A percentile compares a stretch with the other conserved stretches of the same genome.
These are phyloP conservation scores for Ormosia semicastrata DNA, from an alignment of 306 rosid species.

Conservation along the genomic window DNA sequence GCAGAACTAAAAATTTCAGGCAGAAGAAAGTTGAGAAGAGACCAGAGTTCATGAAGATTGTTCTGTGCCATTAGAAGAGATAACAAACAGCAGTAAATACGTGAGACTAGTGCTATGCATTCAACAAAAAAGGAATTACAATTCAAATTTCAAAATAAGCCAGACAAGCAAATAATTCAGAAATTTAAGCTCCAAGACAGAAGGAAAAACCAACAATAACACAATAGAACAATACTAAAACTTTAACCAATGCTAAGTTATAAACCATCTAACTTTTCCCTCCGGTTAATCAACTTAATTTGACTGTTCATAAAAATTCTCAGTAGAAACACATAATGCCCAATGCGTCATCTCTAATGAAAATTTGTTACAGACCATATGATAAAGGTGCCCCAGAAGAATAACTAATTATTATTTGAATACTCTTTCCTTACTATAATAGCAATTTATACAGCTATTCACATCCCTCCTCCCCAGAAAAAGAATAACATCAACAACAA, in stretches of 20 bases:
- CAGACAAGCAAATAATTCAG: not conserved
- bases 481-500: no score
- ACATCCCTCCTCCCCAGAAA: not conserved
- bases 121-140: not conserved
- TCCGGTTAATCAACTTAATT: not conserved
- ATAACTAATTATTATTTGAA: not conserved
- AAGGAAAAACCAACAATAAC: slow-evolving; percentile 4
- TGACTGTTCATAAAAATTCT: not conserved
- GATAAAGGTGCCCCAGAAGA: not conserved
- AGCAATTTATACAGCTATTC: not conserved
- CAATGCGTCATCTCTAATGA: not conserved
- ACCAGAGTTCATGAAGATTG: slow-evolving; percentile 98
- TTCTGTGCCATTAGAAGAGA: slow-evolving; percentile 52
- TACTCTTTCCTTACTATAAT: not conserved
- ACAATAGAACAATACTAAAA: not conserved
- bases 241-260: not conserved
- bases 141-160: slow-evolving; percentile 4
- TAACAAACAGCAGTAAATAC: slow-evolving; percentile 13
- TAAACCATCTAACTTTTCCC: not conserved
- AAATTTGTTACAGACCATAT: not conserved
- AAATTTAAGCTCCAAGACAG: slow-evolving; percentile 11
- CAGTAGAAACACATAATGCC: not conserved
- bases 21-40: slow-evolving; percentile 95
- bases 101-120: not conserved
- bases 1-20: slow-evolving; percentile 99